These are phyloP conservation scores for Carex scoparia DNA, from an alignment of 176 grass and related monocot genomes.

Conservation along the genomic window DNA sequence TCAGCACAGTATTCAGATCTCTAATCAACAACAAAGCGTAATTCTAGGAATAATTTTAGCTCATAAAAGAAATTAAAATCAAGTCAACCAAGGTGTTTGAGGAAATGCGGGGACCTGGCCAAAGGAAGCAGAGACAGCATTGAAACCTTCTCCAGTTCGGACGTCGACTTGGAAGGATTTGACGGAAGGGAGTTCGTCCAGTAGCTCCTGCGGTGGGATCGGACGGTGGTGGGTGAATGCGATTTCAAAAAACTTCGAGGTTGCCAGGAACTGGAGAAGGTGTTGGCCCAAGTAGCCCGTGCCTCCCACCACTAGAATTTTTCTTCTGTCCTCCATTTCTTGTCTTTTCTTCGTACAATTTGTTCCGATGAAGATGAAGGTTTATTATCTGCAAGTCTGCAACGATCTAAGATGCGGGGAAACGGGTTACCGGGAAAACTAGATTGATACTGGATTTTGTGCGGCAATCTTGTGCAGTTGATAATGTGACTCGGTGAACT, in stretches of 20 bases:
- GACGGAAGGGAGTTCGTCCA: conserved; percentile 48
- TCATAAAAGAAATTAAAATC: background rate
- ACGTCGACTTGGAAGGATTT: conserved; percentile 63
- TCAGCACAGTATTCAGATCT: background rate
- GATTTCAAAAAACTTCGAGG: conserved; percentile 23
- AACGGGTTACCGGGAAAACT: background rate
- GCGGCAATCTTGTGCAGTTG: background rate
- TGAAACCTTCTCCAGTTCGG: conserved; percentile 50
- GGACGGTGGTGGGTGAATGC: conserved; percentile 76
- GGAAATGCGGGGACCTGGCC: conserved; percentile 40
- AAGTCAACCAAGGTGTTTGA: background rate
- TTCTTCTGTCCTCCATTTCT: conserved; percentile 22
- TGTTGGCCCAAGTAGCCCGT: conserved; percentile 88
- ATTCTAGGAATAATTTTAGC: background rate
- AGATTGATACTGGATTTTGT: background rate
- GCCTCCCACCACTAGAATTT: conserved; percentile 76
- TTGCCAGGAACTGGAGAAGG: conserved; percentile 49
- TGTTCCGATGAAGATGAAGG: background rate
- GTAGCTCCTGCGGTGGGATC: conserved; percentile 45
- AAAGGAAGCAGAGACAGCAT: conserved; percentile 41
- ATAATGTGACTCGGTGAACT: background rate
- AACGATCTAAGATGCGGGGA: no score
- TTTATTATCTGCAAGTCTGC: background rate
- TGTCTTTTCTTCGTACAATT: background rate
- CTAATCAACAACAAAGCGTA: background rate